Evolutionary conservation across 495 filamentous ascomycete species (phyloP).

Genomic region (Penicillium daleae): DNA sequence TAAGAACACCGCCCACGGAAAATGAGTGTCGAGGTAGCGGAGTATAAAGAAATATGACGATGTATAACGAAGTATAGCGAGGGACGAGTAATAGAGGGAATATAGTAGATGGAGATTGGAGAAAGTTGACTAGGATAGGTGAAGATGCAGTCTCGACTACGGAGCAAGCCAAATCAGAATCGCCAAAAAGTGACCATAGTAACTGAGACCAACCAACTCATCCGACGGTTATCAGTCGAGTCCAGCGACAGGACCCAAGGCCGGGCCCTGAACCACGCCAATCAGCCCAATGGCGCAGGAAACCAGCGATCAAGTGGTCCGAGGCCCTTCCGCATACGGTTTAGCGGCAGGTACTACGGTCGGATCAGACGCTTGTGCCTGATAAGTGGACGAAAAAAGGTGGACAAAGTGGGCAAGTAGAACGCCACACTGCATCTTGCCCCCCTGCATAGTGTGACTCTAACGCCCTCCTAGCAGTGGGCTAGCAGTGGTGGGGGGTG

Average conservation of each 20-base stretch:
- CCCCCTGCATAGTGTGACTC: conserved; percentile 5
- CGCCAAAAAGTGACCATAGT: too few species aligned
- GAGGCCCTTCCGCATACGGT: conserved; percentile 11
- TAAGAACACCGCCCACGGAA: neutral
- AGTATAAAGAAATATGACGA: neutral
- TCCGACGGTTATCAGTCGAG: conserved; percentile 4
- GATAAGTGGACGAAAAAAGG: conserved; percentile 2
- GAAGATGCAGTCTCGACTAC: neutral
- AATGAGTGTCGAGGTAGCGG: neutral
- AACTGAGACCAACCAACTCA: neutral
- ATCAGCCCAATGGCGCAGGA: neutral
- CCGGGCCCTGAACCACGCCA: conserved; percentile 3
- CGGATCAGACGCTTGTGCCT: conserved; percentile 10
- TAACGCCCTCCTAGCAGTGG: neutral
- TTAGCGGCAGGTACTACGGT: conserved; percentile 25
- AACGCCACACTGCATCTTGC: conserved; percentile 10
- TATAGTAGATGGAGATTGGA: neutral
- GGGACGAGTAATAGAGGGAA: neutral
- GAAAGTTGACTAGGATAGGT: neutral
- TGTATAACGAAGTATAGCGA: neutral
- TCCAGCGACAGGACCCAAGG: neutral
- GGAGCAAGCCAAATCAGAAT: neutral
- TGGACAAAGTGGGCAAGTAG: neutral
- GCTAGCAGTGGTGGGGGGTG: neutral
- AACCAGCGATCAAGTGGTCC: neutral